A percentile compares a stretch with the other conserved stretches of the same genome.
phyloP scores from a whole-genome alignment of 805 yeast species.

The Candida multigemmis region DNA sequence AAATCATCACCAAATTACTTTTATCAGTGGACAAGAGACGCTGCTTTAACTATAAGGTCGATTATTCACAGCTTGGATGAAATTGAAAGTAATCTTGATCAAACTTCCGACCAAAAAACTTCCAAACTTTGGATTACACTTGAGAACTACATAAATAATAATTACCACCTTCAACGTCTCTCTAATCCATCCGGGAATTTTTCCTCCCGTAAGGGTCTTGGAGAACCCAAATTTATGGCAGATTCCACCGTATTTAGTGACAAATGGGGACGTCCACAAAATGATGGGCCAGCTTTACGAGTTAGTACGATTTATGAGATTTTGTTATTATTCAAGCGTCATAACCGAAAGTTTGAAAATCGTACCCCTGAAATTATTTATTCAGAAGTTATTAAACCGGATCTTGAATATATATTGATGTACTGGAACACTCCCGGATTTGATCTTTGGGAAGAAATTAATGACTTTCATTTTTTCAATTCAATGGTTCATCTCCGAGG shows the following conservation, averaged over 20 bases:
- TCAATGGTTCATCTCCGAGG: conserved; percentile 67
- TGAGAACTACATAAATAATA: conserved; percentile 55
- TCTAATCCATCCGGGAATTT: conserved; percentile 63
- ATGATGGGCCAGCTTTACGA: conserved; percentile 90
- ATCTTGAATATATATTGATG: conserved; percentile 51
- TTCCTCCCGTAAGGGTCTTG: conserved; percentile 46
- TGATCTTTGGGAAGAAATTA: conserved; percentile 89
- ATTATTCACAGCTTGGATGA: conserved; percentile 50
- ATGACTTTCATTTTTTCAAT: conserved; percentile 73
- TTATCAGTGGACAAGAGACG: conserved; percentile 87
- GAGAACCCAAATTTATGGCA: conserved; percentile 82
- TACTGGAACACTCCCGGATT: conserved; percentile 65
- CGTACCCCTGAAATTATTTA: conserved; percentile 37
- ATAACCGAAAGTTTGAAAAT: no score
- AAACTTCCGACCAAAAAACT: conserved; percentile 4
- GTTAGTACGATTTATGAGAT: conserved; percentile 40
- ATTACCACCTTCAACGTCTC: conserved; percentile 52
- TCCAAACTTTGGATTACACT: conserved; percentile 20
- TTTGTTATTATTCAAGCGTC: no score
- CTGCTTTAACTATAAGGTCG: conserved; percentile 70
- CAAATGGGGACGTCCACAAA: conserved; percentile 92
- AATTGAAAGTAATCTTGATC: not conserved
- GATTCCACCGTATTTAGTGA: conserved; percentile 55
- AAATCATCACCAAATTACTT: conserved; percentile 64
- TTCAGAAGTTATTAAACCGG: conserved; percentile 51